These are phyloP conservation scores for Kuraishia piskuri DNA, from an alignment of 805 yeast genomes.

Conservation along the genomic window DNA sequence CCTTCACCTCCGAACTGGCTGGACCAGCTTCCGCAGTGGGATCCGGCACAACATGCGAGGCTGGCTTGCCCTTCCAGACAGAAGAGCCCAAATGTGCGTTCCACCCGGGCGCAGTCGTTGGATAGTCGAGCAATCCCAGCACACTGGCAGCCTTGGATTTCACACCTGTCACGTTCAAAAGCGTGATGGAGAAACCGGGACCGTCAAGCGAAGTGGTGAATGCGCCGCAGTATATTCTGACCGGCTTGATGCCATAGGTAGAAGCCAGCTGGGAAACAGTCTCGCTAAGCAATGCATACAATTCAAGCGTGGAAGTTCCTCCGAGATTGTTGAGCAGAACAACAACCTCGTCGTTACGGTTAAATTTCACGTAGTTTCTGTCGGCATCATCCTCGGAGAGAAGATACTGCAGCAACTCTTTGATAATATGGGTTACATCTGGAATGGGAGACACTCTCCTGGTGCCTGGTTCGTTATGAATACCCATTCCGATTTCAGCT, in stretches of 20 bases:
- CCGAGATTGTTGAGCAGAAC: constrained; percentile 81
- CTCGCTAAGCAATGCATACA: constrained; percentile 61
- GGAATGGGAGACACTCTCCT: constrained; percentile 61
- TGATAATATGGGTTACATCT: constrained; percentile 48
- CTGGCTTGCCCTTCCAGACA: constrained; percentile 13
- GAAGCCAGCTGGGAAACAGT: constrained; percentile 44
- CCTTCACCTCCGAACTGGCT: constrained; percentile 16
- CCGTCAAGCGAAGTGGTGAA: constrained; percentile 87
- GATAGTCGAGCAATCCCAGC: constrained; percentile 54
- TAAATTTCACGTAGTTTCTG: constrained; percentile 71
- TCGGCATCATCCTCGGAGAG: constrained; percentile 60
- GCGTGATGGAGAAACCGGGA: constrained; percentile 83
- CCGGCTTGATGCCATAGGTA: constrained; percentile 50
- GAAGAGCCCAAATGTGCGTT: constrained; percentile 29
- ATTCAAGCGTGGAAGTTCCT: constrained; percentile 76
- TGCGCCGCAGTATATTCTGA: constrained; percentile 64
- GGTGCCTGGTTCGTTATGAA: constrained; percentile 91
- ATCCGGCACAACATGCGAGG: constrained; percentile 18
- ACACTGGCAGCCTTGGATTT: constrained; percentile 36
- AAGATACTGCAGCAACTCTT: constrained; percentile 52
- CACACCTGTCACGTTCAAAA: constrained; percentile 49
- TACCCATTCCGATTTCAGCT: constrained; percentile 91
- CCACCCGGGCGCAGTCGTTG: constrained; percentile 85
- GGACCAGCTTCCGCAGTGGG: constrained; percentile 24
- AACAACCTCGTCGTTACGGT: constrained; percentile 49